These are phyloP conservation scores for Agaricales sp. DNA, from an alignment of 1,284 basidiomycete genomes.

Conservation along the genomic window DNA sequence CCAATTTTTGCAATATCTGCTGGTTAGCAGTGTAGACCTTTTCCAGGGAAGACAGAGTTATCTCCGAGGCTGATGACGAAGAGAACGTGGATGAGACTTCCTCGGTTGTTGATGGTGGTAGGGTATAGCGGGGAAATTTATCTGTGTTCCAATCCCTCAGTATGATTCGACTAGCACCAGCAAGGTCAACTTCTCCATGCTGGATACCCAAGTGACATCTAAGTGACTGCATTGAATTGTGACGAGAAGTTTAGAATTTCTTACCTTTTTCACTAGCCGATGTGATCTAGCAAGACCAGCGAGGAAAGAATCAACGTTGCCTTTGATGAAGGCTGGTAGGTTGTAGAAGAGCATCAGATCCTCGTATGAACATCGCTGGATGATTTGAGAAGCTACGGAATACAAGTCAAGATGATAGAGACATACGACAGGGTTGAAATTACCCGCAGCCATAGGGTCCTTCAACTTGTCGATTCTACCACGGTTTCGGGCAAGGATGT, in stretches of 20 bases:
- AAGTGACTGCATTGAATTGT: no score
- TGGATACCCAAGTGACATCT: constrained; percentile 20
- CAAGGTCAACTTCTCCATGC: constrained; percentile 72
- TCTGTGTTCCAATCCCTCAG: constrained; percentile 87
- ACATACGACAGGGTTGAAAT: constrained; percentile 8
- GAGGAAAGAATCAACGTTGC: constrained; percentile 71
- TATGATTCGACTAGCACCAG: constrained; percentile 73
- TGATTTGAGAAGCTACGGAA: constrained; percentile 56
- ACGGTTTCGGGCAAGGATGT: constrained; percentile 70
- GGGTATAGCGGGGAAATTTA: constrained; percentile 72
- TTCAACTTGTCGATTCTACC: constrained; percentile 85
- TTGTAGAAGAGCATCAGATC: constrained; percentile 87
- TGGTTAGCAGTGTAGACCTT: no score
- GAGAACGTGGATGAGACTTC: constrained; percentile 12
- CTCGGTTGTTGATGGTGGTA: constrained; percentile 33
- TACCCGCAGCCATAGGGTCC: constrained; percentile 73
- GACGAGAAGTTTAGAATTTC: no score
- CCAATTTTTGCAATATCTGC: constrained; percentile 34
- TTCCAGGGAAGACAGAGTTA: constrained; percentile 20
- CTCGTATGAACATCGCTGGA: constrained; percentile 64
- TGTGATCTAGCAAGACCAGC: constrained; percentile 74
- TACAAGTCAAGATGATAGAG: constrained; percentile 3
- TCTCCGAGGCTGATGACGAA: constrained; percentile 16
- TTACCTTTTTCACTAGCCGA: constrained; percentile 75
- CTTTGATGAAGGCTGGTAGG: constrained; percentile 74